Base-by-base conservation (phyloP, 177 flowering plant species). In the Vitis hybrid region DNA sequence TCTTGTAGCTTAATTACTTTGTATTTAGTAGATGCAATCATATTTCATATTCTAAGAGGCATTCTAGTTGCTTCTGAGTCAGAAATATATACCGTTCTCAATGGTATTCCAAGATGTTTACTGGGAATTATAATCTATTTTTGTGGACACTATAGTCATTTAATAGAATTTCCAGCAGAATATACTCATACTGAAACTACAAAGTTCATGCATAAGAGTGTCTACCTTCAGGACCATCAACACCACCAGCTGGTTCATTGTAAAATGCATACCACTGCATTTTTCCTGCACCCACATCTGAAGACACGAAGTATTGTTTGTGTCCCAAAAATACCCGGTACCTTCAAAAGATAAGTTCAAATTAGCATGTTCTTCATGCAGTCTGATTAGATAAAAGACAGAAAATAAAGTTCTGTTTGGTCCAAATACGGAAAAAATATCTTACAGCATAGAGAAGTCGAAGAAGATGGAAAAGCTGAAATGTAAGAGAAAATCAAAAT, bases 211-310 rank as follows among this genome's bases (percentile, higher is more conserved):
- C 15, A 18, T 52, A 75, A 53, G 48, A 72, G 48, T 65, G 59
- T 60, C 14, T 83, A 90, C 93, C 94, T 72, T 76, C 75, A 16
- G 93, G 92, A 61, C 15, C 73, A 79, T 95, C 99, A 33, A 69
- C 82, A 16, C 99, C 99, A 74, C 97, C 99, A 72, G 99, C 70
- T 31, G 85, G 66, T 78, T 93, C 98, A 49, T 95, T 78, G 81
- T 95, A 79, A 78, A 95, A 93, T 55, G 89, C 99, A 81, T 95
- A 93, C 98, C 99, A 95, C 82, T 95, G 98, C 96, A 95, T 95
- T 87, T 93, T 95, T 68, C 97, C 98, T 45, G 77, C 93, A 70
- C 99, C 99, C 49, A 93, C 99, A 79, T 95, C 98, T 31, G 98
- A 93, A 63, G 97, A 93, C 48, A 95, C 99, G 73, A 95, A 93